Base-by-base conservation (phyloP, 495 filamentous ascomycete species). In the Cenococcum geophilum region DNA sequence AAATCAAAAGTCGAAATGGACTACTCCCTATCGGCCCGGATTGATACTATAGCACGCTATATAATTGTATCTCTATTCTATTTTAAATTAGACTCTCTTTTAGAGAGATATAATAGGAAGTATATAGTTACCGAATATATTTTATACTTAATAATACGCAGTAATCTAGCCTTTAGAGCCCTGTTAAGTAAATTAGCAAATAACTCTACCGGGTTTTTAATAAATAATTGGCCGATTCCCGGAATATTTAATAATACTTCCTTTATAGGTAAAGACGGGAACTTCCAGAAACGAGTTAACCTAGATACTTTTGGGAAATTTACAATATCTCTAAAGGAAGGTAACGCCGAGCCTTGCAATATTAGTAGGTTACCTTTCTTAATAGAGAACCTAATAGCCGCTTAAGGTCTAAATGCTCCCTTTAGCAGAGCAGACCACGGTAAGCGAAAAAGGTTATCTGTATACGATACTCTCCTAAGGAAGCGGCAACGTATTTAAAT, bases 371-470 rank as follows among this genome's bases (percentile, higher is more conserved):
- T n/a, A n/a, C n/a, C n/a, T n/a, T n/a, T n/a, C n/a, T n/a, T n/a
- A n/a, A n/a, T n/a, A n/a, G n/a, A n/a, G n/a, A n/a, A n/a, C n/a
- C n/a, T n/a, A n/a, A n/a, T n/a, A 61, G 58, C 36, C n/a, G 58
- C 49, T 12, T 32, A 61, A 61, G 49, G 58, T 27, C 43, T 61
- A 61, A 42, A 55, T 55, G 35, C 58, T 55, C 42, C n/a, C 4
- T 61, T 61, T 55, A 35, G 58, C 14, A 61, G 58, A 23, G 49
- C 50, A 20, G 58, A 61, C 58, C 35, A 61, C 11, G 21, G 23
- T 10, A 61, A 61, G n/a, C n/a, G n/a, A n/a, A n/a, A n/a, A n/a
- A n/a, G n/a, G n/a, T n/a, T n/a, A n/a, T n/a, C n/a, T n/a, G 14
- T 40, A 40, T 40, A 40, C 6, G 36, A 6, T 40, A 40, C 14